Evolutionary conservation across 768 basidiomycete genomes (phyloP).

Genomic region (Phylloporus sp.): DNA sequence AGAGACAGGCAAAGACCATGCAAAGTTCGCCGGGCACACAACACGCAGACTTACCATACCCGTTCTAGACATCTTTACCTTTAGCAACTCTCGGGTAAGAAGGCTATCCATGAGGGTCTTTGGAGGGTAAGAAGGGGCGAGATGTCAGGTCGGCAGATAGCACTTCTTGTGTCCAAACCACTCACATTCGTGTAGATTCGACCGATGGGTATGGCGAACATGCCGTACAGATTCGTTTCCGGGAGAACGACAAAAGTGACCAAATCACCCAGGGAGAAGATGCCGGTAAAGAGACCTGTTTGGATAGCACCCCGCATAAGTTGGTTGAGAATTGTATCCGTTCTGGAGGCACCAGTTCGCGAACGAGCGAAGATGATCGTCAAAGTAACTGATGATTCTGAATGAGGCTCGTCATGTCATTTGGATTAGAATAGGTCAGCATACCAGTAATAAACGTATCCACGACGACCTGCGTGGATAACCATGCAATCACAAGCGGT

Average conservation of each 20-base stretch:
- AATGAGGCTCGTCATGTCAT: background rate
- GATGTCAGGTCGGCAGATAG: background rate
- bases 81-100: constrained; percentile 2
- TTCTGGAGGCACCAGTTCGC: constrained; percentile 47
- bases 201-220: constrained; percentile 39
- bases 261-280: constrained; percentile 31
- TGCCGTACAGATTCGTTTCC: constrained; percentile 30
- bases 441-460: constrained; percentile 31
- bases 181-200: too few species aligned
- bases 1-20: background rate
- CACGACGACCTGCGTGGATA: constrained; percentile 39
- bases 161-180: too few species aligned
- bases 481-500: constrained; percentile 44
- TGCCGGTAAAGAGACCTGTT: background rate
- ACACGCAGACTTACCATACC: background rate
- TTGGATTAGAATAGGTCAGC: too few species aligned
- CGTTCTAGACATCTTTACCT: background rate
- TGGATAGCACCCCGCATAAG: constrained; percentile 10
- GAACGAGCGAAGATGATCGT: constrained; percentile 13
- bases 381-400: constrained; percentile 15
- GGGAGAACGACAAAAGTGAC: constrained; percentile 31
- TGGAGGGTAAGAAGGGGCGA: too few species aligned
- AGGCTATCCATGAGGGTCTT: constrained; percentile 12
- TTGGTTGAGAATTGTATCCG: constrained; percentile 36
- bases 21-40: background rate